Conservation (phyloP, 257 asterid species). For the Solanum rostratum region DNA sequence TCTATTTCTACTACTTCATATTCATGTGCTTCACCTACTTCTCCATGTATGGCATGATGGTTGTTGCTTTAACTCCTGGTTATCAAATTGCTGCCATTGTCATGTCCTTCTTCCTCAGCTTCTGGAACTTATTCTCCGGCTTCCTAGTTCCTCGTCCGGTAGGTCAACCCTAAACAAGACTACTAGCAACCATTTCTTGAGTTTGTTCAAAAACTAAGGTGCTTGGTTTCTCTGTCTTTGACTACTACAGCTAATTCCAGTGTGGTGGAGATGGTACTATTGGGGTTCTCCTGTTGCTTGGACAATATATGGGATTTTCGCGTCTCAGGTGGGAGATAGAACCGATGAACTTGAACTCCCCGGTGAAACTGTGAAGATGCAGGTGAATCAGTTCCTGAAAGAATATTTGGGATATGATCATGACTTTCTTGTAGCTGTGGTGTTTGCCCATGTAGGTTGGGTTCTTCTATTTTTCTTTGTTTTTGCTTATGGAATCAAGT, state of each 20-base stretch:
- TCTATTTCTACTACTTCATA: slow-evolving; percentile 71
- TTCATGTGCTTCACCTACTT: slow-evolving; percentile 85
- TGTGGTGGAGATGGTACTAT: slow-evolving; percentile 95
- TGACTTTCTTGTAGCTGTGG: slow-evolving; percentile 51
- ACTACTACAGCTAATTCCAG: slow-evolving; percentile 52
- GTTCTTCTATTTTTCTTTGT: slow-evolving; percentile 69
- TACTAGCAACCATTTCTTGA: not conserved
- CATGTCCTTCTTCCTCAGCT: slow-evolving; percentile 74
- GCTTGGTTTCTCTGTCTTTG: not conserved
- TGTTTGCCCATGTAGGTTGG: slow-evolving; percentile 77
- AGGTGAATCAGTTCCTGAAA: slow-evolving; percentile 29
- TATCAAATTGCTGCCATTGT: slow-evolving; percentile 70
- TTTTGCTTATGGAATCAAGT: slow-evolving; percentile 75
- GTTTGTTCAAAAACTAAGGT: not conserved
- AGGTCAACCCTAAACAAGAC: not conserved
- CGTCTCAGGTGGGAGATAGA: slow-evolving; percentile 55
- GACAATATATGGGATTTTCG: slow-evolving; percentile 57
- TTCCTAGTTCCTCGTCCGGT: slow-evolving; percentile 80
- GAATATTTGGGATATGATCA: slow-evolving; percentile 49
- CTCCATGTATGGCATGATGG: slow-evolving; percentile 93
- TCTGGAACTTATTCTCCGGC: slow-evolving; percentile 91
- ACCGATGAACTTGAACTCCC: slow-evolving; percentile 18
- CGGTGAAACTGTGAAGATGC: not conserved
- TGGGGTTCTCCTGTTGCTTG: slow-evolving; percentile 86
- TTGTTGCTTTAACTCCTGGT: slow-evolving; percentile 77